Evolutionary conservation across 2,329 filamentous ascomycete genomes (phyloP).

Genomic region (Monosporascus sp.): DNA sequence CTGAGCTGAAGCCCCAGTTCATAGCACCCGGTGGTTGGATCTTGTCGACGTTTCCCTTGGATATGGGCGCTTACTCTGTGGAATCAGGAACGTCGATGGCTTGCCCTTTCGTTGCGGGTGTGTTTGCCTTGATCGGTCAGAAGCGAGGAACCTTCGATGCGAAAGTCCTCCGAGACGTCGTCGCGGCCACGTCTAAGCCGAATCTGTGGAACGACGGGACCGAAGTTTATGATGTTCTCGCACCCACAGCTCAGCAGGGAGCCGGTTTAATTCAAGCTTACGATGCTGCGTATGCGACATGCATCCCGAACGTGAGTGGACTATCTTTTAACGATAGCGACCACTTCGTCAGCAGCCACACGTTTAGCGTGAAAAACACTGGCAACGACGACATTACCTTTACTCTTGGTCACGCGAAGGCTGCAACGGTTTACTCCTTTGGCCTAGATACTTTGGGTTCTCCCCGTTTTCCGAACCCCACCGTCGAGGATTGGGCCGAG

Average conservation of each 20-base stretch:
- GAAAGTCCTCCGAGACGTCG: conserved; percentile 15
- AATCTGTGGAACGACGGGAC: conserved; percentile 24
- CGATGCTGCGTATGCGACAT: conserved; percentile 32
- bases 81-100: conserved; percentile 51
- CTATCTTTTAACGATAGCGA: conserved; percentile 40
- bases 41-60: conserved; percentile 41
- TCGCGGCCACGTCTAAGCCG: conserved; percentile 22
- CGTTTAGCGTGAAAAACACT: conserved; percentile 35
- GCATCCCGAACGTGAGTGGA: conserved; percentile 29
- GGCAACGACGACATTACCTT: conserved; percentile 31
- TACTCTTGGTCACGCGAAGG: conserved; percentile 28
- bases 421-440: conserved; percentile 34
- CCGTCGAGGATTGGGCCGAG: conserved; percentile 7
- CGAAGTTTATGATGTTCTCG: conserved; percentile 6
- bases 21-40: conserved; percentile 42
- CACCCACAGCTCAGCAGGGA: conserved; percentile 35
- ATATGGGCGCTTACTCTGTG: conserved; percentile 36
- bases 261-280: conserved; percentile 36
- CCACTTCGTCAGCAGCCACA: conserved; percentile 27
- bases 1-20: conserved; percentile 40
- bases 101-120: conserved; percentile 38
- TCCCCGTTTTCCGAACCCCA: conserved; percentile 8
- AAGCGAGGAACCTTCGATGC: conserved; percentile 20
- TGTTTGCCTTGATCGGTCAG: conserved; percentile 25
- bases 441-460: conserved; percentile 3